Evolutionary conservation across 352 stramenopile species (phyloP).

Genomic region (Pythium scleroteichum): DNA sequence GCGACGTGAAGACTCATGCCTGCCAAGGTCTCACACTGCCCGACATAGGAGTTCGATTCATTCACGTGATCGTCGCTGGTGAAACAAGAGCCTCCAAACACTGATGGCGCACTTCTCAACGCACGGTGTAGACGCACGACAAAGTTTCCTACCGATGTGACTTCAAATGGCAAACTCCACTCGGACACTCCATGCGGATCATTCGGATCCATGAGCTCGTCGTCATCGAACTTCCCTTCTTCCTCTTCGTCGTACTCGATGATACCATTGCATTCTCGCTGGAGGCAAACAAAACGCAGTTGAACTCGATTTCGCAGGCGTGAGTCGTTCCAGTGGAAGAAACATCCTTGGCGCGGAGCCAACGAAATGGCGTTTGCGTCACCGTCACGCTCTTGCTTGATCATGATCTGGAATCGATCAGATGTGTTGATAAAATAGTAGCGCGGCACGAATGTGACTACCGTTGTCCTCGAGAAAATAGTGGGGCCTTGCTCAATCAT

Average conservation of each 20-base stretch:
- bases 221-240: conserved; percentile 10
- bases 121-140: conserved; percentile 72
- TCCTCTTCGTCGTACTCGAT: conserved; percentile 13
- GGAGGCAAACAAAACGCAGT: conserved; percentile 57
- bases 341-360: conserved; percentile 57
- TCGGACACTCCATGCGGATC: conserved; percentile 40
- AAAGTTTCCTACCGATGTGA: conserved; percentile 81
- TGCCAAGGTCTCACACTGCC: conserved; percentile 16
- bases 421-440: conserved; percentile 84
- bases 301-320: conserved; percentile 66
- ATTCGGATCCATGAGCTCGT: neutral
- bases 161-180: conserved; percentile 79
- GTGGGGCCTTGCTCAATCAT: conserved; percentile 82
- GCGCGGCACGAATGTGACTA: conserved; percentile 79
- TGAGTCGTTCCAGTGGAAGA: conserved; percentile 80
- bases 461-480: conserved; percentile 73
- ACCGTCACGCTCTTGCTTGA: conserved; percentile 61
- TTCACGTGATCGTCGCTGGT: conserved; percentile 26
- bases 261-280: conserved; percentile 7
- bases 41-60: conserved; percentile 23
- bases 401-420: conserved; percentile 56
- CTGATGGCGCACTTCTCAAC: conserved; percentile 33
- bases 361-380: conserved; percentile 43
- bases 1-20: conserved; percentile 57
- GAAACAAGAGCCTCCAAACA: conserved; percentile 27